Evolutionary conservation across 805 yeast genomes (phyloP).

Genomic region (Pichia heedii): DNA sequence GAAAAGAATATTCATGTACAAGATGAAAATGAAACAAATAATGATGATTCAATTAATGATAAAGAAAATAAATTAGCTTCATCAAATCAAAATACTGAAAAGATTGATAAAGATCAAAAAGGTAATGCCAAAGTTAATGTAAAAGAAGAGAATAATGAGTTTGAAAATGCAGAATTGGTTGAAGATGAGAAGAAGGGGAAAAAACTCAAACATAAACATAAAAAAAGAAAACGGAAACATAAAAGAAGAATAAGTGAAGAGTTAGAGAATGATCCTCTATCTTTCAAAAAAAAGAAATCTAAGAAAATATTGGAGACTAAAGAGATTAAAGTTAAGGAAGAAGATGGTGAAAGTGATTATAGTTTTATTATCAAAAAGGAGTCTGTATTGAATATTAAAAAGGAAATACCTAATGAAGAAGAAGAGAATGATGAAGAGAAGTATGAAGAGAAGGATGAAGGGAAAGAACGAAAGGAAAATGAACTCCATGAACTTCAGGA

Average conservation of each 20-base stretch:
- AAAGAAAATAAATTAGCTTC: neutral
- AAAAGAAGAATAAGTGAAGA: neutral
- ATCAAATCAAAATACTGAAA: no score
- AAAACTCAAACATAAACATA: conserved; percentile 5
- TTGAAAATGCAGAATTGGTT: neutral
- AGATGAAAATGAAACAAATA: neutral
- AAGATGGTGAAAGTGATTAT: no score
- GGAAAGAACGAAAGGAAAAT: no score
- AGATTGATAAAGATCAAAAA: neutral
- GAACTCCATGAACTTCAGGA: no score
- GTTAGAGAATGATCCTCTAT: neutral
- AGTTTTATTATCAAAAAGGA: no score
- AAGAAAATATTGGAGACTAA: neutral
- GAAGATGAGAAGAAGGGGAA: neutral
- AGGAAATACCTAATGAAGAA: no score
- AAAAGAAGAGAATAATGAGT: neutral
- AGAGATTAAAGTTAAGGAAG: neutral
- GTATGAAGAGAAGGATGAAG: no score
- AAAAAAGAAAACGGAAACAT: neutral
- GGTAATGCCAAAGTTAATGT: neutral
- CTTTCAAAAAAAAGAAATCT: neutral
- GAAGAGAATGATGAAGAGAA: no score
- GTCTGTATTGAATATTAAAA: no score
- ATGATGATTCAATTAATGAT: neutral
- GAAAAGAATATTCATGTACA: no score